Evolutionary conservation across 1,139 yeast genomes (phyloP).

Genomic region (Yamadazyma atlantica): DNA sequence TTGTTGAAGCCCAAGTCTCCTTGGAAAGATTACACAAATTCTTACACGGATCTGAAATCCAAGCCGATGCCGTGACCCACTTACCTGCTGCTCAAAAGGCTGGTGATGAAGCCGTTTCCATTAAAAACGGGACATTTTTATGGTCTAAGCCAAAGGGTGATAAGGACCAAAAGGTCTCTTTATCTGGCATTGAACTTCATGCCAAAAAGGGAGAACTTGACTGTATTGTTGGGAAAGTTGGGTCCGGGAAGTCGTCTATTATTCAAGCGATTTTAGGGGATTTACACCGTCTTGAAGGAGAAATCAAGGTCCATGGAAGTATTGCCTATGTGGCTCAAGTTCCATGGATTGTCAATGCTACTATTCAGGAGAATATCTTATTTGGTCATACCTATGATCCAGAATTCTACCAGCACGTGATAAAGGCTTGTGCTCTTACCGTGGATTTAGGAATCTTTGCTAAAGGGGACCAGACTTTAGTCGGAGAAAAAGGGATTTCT

Average conservation of each 20-base stretch:
- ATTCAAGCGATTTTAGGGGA: constrained; percentile 86
- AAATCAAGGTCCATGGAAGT: constrained; percentile 70
- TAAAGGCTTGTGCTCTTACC: constrained; percentile 86
- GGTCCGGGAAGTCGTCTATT: constrained; percentile 87
- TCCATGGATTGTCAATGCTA: constrained; percentile 94
- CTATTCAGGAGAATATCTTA: constrained; percentile 83
- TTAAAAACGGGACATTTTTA: constrained; percentile 77
- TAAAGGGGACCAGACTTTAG: constrained; percentile 87
- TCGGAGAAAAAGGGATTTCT: constrained; percentile 96
- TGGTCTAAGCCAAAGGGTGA: constrained; percentile 78
- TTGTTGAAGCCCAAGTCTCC: constrained; percentile 92
- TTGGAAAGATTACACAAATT: constrained; percentile 71
- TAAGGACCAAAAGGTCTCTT: constrained; percentile 63
- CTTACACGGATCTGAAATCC: constrained; percentile 77
- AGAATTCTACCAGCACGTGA: constrained; percentile 71
- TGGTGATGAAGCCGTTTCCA: constrained; percentile 71
- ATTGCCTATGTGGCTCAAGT: constrained; percentile 90
- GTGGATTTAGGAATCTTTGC: constrained; percentile 78
- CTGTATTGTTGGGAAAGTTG: constrained; percentile 92
- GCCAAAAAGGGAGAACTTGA: constrained; percentile 80
- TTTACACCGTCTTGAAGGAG: constrained; percentile 74
- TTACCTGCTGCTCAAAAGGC: constrained; percentile 47
- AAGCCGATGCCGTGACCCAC: constrained; percentile 69
- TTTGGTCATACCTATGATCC: constrained; percentile 88
- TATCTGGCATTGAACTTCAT: constrained; percentile 63